phyloP scores from a whole-genome alignment of 1,284 basidiomycete species.

The Pyrrhoderma noxium region DNA sequence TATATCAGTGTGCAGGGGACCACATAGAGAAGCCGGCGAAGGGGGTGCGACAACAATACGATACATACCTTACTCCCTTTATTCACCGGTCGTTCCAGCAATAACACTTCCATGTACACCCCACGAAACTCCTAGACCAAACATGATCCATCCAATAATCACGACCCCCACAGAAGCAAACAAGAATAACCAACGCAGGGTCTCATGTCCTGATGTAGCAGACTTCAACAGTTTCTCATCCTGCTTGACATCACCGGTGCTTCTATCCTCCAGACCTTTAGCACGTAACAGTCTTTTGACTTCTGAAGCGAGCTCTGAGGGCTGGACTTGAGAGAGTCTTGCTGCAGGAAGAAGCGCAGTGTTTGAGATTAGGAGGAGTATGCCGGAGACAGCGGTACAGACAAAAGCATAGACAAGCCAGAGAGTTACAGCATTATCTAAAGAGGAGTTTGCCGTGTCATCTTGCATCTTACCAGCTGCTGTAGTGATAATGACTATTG shows the following conservation, averaged over 20 bases:
- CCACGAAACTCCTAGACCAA: slow-evolving; percentile 38
- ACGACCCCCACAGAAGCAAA: slow-evolving; percentile 28
- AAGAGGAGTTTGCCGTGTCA: slow-evolving; percentile 31
- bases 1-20: neutral
- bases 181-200: slow-evolving; percentile 26
- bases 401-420: slow-evolving; percentile 38
- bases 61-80: neutral
- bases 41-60: neutral
- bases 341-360: slow-evolving; percentile 32
- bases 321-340: slow-evolving; percentile 34
- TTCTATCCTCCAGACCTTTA: slow-evolving; percentile 20
- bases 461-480: slow-evolving; percentile 38
- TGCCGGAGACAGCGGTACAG: slow-evolving; percentile 32
- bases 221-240: slow-evolving; percentile 31
- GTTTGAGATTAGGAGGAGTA: slow-evolving; percentile 31
- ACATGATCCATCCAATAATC: slow-evolving; percentile 38
- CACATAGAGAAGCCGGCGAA: neutral
- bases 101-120: slow-evolving; percentile 34
- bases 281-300: slow-evolving; percentile 27
- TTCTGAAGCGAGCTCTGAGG: slow-evolving; percentile 27
- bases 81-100: slow-evolving; percentile 36
- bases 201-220: slow-evolving; percentile 20
- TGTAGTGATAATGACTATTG: slow-evolving; percentile 39
- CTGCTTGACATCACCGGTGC: slow-evolving; percentile 16
- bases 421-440: slow-evolving; percentile 35